Base-by-base conservation (phyloP, 1,284 basidiomycete species). In the Tilletiaria anomala region DNA sequence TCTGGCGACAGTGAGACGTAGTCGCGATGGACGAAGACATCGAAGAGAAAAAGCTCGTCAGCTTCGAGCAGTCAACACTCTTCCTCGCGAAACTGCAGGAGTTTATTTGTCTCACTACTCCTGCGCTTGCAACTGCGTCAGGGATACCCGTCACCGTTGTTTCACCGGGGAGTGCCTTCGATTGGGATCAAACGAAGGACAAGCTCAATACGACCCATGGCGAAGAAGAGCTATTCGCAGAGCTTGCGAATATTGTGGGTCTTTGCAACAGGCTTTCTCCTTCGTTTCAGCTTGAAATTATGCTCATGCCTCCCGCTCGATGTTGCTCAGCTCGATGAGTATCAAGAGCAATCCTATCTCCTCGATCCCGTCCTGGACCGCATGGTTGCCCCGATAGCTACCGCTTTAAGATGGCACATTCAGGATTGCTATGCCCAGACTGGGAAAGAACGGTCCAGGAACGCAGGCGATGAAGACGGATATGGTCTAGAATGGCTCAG, bases 341-440 rank as follows among this genome's bases (percentile, higher is more conserved):
- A 94, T 61, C 88, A 94, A 62, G 89, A 96, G 46, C 61, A 62
- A 22, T 74, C 88, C 2, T 86, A 89, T 58, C 75, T 99, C 0
- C 75, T 96, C n/a, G 93, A 97, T 65, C 88, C 89, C n/a, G 80
- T 78, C 56, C 74, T 99, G n/a, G 83, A 88, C 57, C 78, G 97
- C 45, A 77, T 96, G 10, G 68, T 72, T 2, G 88, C 89, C 0
- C 77, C 83, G 3, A 78, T 86, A 36, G 73, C 43, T 10, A 39
- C 44, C 3, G 43, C 64, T 1, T 56, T 56, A 38, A 33, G 35
- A n/a, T n/a, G n/a, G n/a, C n/a, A n/a, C n/a, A n/a, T n/a, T n/a
- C n/a, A n/a, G n/a, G n/a, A n/a, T n/a, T n/a, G n/a, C n/a, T n/a
- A 14, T 6, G 14, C 26, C n/a, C 40, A 15, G 5, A 39, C 2